phyloP scores from a whole-genome alignment of 2,329 filamentous ascomycete genomes.

The Lecanicillium sp. region DNA sequence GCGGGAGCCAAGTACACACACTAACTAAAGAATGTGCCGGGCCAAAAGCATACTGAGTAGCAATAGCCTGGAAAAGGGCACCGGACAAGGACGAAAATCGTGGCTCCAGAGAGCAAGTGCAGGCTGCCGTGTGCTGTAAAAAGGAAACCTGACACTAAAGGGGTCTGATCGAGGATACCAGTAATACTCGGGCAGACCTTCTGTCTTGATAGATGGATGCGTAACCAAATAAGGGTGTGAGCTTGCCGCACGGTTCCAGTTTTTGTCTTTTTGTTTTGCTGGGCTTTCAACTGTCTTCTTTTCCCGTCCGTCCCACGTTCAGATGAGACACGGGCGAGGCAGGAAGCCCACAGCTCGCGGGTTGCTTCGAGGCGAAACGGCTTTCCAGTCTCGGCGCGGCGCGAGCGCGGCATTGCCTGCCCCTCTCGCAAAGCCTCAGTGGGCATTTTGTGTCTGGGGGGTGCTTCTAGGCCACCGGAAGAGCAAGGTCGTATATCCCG shows the following conservation, averaged over 20 bases:
- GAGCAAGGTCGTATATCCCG: slow-evolving; percentile 1
- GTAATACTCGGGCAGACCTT: not conserved
- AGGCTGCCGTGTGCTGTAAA: not conserved
- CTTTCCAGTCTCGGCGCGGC: too few relatives aligned
- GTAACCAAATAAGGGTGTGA: not conserved
- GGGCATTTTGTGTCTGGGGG: too few relatives aligned
- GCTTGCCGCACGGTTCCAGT: not conserved
- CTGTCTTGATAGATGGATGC: not conserved
- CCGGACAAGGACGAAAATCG: not conserved
- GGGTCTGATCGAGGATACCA: not conserved
- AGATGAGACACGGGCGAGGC: slow-evolving; percentile 1
- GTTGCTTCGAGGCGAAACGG: too few relatives aligned
- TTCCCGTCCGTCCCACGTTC: not conserved
- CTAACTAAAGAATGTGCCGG: too few relatives aligned
- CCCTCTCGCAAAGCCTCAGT: not conserved
- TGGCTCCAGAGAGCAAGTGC: not conserved
- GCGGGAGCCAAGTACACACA: not conserved
- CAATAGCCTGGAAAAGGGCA: not conserved
- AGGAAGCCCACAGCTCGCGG: not conserved
- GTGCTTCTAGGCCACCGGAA: slow-evolving; percentile 7
- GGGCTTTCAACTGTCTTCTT: not conserved
- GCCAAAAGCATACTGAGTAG: not conserved
- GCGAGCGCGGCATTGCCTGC: too few relatives aligned
- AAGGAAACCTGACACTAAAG: slow-evolving; percentile 5
- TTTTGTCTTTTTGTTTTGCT: not conserved